Conservation (phyloP, 345 rosid species). For the Eucalyptus tenuipes region DNA sequence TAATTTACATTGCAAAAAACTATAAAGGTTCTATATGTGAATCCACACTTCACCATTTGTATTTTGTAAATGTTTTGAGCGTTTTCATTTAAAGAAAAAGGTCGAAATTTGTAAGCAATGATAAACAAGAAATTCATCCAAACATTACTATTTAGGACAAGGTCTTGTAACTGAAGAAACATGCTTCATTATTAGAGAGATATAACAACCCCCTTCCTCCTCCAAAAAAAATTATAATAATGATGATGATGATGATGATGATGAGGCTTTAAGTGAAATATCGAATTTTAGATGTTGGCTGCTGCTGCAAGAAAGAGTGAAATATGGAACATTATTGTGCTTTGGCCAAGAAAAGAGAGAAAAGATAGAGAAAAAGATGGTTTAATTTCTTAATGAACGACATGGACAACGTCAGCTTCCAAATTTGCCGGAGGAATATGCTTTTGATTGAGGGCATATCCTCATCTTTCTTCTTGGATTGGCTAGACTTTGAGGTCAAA, state of each 20-base stretch:
- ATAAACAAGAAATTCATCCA: background rate
- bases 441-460: background rate
- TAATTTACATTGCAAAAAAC: background rate
- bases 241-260: no score
- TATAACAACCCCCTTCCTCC: background rate
- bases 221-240: background rate
- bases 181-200: background rate
- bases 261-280: background rate
- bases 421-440: background rate
- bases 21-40: background rate
- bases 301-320: background rate
- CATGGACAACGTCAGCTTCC: background rate
- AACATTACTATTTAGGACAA: background rate
- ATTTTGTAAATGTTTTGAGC: background rate
- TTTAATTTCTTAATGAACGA: background rate
- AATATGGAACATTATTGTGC: background rate
- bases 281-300: background rate
- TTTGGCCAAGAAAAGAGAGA: background rate
- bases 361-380: background rate
- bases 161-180: background rate
- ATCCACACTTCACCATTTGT: background rate
- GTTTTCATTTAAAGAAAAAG: background rate
- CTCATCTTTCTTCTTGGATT: background rate
- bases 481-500: background rate
- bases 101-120: background rate